These are phyloP conservation scores for Tilletia walkeri DNA, from an alignment of 1,284 basidiomycete genomes.

Conservation along the genomic window DNA sequence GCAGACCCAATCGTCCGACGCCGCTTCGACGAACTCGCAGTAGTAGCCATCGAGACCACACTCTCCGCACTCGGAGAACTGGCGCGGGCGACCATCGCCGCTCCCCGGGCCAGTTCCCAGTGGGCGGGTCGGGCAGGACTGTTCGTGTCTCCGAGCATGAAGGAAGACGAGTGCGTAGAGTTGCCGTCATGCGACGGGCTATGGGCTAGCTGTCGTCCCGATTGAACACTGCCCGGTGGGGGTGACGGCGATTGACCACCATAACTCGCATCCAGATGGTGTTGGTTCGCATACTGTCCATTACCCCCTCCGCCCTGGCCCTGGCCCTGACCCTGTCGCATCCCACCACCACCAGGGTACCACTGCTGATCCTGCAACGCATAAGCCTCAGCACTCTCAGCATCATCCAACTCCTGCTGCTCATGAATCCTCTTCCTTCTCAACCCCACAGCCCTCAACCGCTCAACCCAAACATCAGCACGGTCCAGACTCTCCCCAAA, in stretches of 20 bases:
- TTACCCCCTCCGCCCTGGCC: background rate
- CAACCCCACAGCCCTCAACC: conserved; percentile 43
- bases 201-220: conserved; percentile 20
- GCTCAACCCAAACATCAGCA: conserved; percentile 73
- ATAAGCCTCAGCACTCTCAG: conserved; percentile 21
- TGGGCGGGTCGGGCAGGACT: background rate
- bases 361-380: conserved; percentile 3
- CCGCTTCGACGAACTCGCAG: conserved; percentile 20
- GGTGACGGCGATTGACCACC: conserved; percentile 31
- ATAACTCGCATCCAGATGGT: conserved; percentile 25
- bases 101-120: conserved; percentile 21
- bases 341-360: too few relatives aligned
- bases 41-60: conserved; percentile 19
- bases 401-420: conserved; percentile 32
- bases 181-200: conserved; percentile 12
- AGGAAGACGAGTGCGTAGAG: background rate
- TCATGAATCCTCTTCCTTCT: conserved; percentile 47
- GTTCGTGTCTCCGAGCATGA: background rate
- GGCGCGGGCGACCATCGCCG: conserved; percentile 17
- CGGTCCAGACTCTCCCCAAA: conserved; percentile 82
- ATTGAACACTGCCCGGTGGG: conserved; percentile 18
- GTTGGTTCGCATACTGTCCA: background rate
- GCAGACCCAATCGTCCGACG: conserved; percentile 14
- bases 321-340: background rate
- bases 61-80: conserved; percentile 20